phyloP scores from a whole-genome alignment of 306 rosid species.

The Rosa chinensis region DNA sequence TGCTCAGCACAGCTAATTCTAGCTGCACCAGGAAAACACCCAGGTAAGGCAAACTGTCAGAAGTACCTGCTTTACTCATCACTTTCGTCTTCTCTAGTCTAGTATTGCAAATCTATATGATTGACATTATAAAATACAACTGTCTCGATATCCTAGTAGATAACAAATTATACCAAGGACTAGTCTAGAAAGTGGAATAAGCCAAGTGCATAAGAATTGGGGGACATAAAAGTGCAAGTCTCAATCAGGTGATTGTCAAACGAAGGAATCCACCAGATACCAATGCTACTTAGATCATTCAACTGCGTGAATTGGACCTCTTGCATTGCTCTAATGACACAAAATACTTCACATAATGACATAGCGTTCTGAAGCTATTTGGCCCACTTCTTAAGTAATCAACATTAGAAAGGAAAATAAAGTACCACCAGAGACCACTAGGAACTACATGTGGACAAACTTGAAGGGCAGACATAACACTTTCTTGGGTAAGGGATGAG shows the following conservation, averaged over 20 bases:
- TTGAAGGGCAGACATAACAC: not conserved
- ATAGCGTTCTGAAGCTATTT: not conserved
- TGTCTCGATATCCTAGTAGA: not conserved
- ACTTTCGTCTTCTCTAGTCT: slow-evolving; percentile 42
- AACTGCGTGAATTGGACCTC: not conserved
- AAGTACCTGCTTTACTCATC: slow-evolving; percentile 57
- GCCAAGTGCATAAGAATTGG: not conserved
- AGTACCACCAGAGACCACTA: not conserved
- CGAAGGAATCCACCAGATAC: not conserved
- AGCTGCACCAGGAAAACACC: slow-evolving; percentile 50
- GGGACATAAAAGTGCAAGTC: no score
- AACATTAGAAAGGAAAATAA: not conserved
- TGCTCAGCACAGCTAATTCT: slow-evolving; percentile 41
- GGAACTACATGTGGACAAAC: not conserved
- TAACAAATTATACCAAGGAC: not conserved
- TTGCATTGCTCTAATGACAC: not conserved
- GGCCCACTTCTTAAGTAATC: not conserved
- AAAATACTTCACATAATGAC: not conserved
- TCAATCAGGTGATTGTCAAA: no score
- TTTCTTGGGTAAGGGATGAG: not conserved
- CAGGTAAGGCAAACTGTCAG: slow-evolving; percentile 41
- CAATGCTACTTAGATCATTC: not conserved
- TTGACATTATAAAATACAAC: not conserved
- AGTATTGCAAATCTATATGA: slow-evolving; percentile 13
- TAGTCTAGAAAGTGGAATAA: not conserved